Evolutionary conservation across 768 basidiomycete species (phyloP), one percentile per base, ranked within the genome.

Genomic region (Suillus variegatus): DNA sequence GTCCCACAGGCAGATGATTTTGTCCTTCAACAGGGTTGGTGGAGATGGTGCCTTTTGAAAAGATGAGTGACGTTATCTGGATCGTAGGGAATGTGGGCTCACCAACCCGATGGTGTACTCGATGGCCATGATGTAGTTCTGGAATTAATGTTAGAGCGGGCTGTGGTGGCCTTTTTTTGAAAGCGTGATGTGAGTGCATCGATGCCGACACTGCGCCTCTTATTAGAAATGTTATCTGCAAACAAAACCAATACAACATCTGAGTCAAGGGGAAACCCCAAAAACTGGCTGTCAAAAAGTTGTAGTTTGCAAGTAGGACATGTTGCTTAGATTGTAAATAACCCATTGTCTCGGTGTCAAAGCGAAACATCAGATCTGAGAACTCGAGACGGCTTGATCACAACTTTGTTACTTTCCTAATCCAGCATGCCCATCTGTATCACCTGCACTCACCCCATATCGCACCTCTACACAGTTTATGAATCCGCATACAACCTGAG

Each of bases 401-500:
- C 9, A 52, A 60, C 32, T 3, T 51, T 62, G 61, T 60, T 20
- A 60, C 25, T 62, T 62, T 61, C 49, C 49, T 16, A 20, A 36
- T 60, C 32, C 12, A 62, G 56, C 56, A 93, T 94, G 92, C 89
- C 92, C 20, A 86, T 95, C 67, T 95, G 93, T 78, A 93, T 88
- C 35, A 86, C 80, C 54, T 95, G 94, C 73, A 88, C 91, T 0
- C 78, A 78, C 20, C 82, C 85, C n/a, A 81, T 85, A 16, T 80
- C 85, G 0, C 86, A 87, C 71, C 84, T 95, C 20, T 95, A 94
- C 76, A 94, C 93, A 0, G 84, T 93, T 64, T 95, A 95, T 74
- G 82, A 91, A 69, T 89, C 92, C 6, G 86, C 85, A 9, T 81
- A 91, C 71, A 94, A 94, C 72, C 82, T 94, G 41, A 82, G 93